Conservation (phyloP, 805 yeast genomes). For the Metschnikowia gruessii region DNA sequence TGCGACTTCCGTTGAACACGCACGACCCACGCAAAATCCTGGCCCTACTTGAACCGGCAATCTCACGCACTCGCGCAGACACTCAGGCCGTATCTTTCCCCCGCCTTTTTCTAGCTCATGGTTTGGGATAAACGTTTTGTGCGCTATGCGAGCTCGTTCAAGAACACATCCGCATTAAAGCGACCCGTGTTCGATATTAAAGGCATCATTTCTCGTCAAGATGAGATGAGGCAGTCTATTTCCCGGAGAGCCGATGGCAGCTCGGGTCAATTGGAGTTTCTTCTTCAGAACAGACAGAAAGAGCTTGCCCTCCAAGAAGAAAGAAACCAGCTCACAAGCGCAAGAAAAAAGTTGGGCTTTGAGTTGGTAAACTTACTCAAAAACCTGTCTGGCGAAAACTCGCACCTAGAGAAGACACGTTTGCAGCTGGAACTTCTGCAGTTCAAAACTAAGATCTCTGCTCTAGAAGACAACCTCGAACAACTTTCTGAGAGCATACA, state of each 20-base stretch:
- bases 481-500: constrained; percentile 36
- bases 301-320: constrained; percentile 24
- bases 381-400: constrained; percentile 4
- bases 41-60: no score
- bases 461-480: constrained; percentile 25
- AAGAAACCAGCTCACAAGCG: constrained; percentile 27
- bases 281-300: constrained; percentile 24
- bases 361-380: constrained; percentile 25
- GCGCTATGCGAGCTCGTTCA: constrained; percentile 18
- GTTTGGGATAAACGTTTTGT: not conserved
- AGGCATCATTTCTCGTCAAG: constrained; percentile 12
- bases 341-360: constrained; percentile 28
- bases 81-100: not conserved
- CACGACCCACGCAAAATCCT: no score
- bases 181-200: constrained; percentile 18
- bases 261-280: constrained; percentile 23
- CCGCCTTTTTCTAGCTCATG: constrained; percentile 1
- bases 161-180: constrained; percentile 18
- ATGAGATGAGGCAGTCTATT: constrained; percentile 29
- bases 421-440: constrained; percentile 20
- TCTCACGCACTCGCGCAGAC: not conserved
- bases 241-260: constrained; percentile 25
- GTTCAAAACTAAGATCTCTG: constrained; percentile 27
- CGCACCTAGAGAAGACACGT: constrained; percentile 11
- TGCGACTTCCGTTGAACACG: no score